phyloP scores from a whole-genome alignment of 2,329 filamentous ascomycete genomes.

The Ciborinia camelliae region DNA sequence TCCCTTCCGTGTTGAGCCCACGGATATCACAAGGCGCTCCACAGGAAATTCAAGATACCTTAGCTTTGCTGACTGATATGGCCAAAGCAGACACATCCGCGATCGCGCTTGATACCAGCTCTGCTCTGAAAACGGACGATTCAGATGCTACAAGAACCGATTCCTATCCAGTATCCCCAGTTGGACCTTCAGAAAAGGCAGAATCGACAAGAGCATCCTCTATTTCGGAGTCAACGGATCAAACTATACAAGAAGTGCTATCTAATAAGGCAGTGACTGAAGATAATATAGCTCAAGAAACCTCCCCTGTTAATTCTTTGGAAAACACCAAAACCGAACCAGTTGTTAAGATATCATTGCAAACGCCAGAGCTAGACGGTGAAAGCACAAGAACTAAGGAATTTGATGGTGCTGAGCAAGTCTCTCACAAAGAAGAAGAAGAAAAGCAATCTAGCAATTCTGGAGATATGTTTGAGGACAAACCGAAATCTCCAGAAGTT shows the following conservation, averaged over 20 bases:
- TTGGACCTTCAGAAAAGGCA: slow-evolving; percentile 53
- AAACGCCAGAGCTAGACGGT: not conserved
- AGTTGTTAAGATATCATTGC: not conserved
- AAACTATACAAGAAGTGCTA: slow-evolving; percentile 46
- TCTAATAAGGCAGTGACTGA: slow-evolving; percentile 17
- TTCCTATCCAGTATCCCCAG: slow-evolving; percentile 56
- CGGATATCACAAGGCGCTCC: slow-evolving; percentile 17
- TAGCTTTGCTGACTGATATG: slow-evolving; percentile 35
- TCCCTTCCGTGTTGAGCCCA: slow-evolving; percentile 17
- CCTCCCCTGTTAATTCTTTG: not conserved
- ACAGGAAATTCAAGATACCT: slow-evolving; percentile 30
- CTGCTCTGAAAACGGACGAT: slow-evolving; percentile 39
- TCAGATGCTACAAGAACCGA: slow-evolving; percentile 46
- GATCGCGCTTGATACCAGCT: slow-evolving; percentile 48
- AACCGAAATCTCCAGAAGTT: slow-evolving; percentile 26
- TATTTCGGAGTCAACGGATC: slow-evolving; percentile 60
- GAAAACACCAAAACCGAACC: not conserved
- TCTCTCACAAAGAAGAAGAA: not conserved
- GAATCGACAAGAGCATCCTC: slow-evolving; percentile 63
- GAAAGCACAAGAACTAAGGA: not conserved
- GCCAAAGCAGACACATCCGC: slow-evolving; percentile 49
- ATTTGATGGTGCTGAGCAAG: not conserved
- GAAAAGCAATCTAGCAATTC: not conserved
- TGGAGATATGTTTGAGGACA: slow-evolving; percentile 4
- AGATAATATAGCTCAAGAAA: slow-evolving; percentile 10